Evolutionary conservation across 352 stramenopile genomes (phyloP), one percentile per base, ranked within the genome.

Genomic region (Globisporangium cylindrosporum): DNA sequence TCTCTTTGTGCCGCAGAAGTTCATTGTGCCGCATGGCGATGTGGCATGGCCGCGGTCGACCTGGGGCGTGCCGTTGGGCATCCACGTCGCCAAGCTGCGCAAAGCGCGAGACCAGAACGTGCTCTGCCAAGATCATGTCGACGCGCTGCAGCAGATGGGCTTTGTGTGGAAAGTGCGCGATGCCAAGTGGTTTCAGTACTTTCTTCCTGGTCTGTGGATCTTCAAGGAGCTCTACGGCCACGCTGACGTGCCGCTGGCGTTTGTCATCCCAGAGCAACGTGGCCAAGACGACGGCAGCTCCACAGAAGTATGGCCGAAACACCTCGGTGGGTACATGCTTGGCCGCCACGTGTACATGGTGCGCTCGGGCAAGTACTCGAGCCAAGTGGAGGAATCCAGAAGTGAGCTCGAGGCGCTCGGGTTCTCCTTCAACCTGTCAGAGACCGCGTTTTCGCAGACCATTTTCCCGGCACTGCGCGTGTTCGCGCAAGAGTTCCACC

Each of bases 1-100:
- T 69, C 72, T 98, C 25, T 89, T 96, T 62, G 91, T 98, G n/a
- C 93, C 93, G 43, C 91, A 98, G 72, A 92, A 94, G 62, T 98
- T 97, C 70, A 81, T 93, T 15, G 88, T 98, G 1, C 92, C 92
- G 2, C 62, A 80, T 7, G 73, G 81, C 53, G 81, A 84, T 22
- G 27, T 70, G 0, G 67, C 74, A 7, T 98, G 92, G 91, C 90
- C 93, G 18, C 72, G 90, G 60, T 71, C 89, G 27, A 90, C 88
- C 29, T 91, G 86, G 74, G 91, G 92, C 4, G 84, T 96, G 57
- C 79, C 85, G 43, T 73, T 98, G 9, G 95, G 95, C 9, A 74
- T 92, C 36, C 82, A 91, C 20, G 93, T 98, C 8, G 89, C 94
- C 63, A 90, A 96, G 70, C 51, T 98, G 74, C 85, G 93, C 80